These are phyloP conservation scores for Schoenoplectus triqueter DNA, from an alignment of 202 grass and related monocot genomes.

Conservation along the genomic window DNA sequence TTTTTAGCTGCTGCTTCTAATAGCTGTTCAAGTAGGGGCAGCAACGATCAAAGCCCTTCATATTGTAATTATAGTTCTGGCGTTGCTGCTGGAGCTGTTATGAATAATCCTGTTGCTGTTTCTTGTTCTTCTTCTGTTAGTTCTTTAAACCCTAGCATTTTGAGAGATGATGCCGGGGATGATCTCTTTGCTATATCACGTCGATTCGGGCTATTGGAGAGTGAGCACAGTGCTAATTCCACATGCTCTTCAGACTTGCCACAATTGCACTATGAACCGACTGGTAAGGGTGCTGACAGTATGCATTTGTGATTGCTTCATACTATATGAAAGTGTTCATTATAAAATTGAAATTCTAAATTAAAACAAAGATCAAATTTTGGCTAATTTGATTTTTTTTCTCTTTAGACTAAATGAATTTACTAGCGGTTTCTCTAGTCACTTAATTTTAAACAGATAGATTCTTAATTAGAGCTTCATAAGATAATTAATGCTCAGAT, in stretches of 20 bases:
- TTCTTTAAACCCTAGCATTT: constrained; percentile 43
- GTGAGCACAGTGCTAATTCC: constrained; percentile 31
- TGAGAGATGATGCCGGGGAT: constrained; percentile 47
- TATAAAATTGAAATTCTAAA: not conserved
- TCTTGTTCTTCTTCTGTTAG: constrained; percentile 51
- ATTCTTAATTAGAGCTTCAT: not conserved
- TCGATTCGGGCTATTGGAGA: constrained; percentile 63
- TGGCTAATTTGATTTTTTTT: not conserved
- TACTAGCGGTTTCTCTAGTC: not conserved
- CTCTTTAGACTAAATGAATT: constrained; percentile 16
- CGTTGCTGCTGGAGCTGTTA: constrained; percentile 26
- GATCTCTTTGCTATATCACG: constrained; percentile 87
- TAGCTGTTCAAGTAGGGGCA: not conserved
- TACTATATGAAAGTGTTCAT: not conserved
- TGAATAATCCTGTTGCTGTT: constrained; percentile 26
- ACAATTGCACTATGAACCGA: constrained; percentile 43
- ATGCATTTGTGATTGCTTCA: not conserved
- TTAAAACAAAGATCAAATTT: not conserved
- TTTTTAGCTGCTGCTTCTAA: constrained; percentile 18
- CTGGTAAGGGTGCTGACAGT: constrained; percentile 28
- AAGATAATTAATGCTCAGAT: not conserved
- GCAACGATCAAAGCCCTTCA: not conserved
- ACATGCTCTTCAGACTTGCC: constrained; percentile 27
- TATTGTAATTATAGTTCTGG: constrained; percentile 17
- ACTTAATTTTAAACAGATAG: no score